These are phyloP conservation scores for Paecilomyces variotii DNA, from an alignment of 2,329 filamentous ascomycete genomes.

Conservation along the genomic window DNA sequence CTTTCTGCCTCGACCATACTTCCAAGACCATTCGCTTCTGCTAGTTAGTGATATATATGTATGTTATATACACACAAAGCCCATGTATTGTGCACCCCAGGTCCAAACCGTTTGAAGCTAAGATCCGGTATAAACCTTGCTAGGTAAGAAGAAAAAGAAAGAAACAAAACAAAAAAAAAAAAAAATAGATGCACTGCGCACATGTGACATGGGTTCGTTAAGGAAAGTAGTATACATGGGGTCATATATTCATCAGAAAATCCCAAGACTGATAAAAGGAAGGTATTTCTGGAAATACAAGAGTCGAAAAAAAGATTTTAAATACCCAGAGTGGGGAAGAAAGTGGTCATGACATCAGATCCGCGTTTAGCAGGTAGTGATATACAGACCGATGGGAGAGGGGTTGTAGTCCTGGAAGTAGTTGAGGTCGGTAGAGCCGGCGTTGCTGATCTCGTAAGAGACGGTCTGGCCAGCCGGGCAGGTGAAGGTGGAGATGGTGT, in stretches of 20 bases:
- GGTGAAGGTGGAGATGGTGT: constrained; percentile 45
- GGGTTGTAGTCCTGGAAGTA: constrained; percentile 60
- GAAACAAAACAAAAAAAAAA: neutral
- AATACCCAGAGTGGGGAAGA: neutral
- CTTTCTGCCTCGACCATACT: neutral
- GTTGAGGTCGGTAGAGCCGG: constrained; percentile 44
- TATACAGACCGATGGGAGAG: constrained; percentile 37
- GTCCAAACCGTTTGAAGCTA: neutral
- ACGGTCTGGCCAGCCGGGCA: constrained; percentile 49
- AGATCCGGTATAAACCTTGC: neutral
- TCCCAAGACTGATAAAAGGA: neutral
- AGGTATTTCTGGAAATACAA: neutral
- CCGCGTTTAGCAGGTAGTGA: constrained; percentile 31
- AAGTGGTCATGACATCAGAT: neutral
- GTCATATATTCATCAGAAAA: neutral
- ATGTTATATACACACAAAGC: neutral
- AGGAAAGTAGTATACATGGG: neutral
- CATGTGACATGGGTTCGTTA: neutral
- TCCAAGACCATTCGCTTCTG: neutral
- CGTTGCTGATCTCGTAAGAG: constrained; percentile 44
- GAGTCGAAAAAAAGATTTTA: neutral
- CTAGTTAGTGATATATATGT: neutral
- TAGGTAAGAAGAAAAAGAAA: neutral
- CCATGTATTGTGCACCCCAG: neutral
- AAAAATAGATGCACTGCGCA: neutral